Evolutionary conservation across 2,329 filamentous ascomycete genomes (phyloP).

Genomic region (Claviceps sorghi): DNA sequence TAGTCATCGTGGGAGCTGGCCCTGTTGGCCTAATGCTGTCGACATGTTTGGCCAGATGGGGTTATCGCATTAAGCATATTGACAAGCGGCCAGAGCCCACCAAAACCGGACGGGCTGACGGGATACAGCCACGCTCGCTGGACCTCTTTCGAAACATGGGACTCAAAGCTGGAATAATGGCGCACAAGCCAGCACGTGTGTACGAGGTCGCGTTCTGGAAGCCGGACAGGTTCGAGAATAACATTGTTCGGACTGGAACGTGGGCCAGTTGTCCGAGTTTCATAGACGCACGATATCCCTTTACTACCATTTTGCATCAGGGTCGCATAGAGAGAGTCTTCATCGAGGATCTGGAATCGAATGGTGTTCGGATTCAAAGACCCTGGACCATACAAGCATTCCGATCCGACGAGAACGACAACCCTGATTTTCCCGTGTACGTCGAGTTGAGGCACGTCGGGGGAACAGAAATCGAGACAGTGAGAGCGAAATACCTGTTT

Average conservation of each 20-base stretch:
- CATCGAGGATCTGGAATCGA: conserved; percentile 48
- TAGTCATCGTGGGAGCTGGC: conserved; percentile 77
- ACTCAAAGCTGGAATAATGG: conserved; percentile 77
- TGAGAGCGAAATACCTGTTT: conserved; percentile 56
- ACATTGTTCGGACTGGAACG: conserved; percentile 51
- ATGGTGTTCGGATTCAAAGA: conserved; percentile 44
- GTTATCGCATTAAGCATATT: conserved; percentile 89
- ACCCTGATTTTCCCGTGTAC: conserved; percentile 61
- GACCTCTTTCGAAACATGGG: conserved; percentile 84
- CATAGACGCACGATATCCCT: conserved; percentile 56
- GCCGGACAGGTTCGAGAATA: conserved; percentile 36
- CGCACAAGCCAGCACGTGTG: conserved; percentile 71
- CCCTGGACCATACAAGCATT: conserved; percentile 52
- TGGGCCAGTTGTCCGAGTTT: conserved; percentile 87
- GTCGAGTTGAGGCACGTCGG: conserved; percentile 67
- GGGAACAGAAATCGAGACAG: conserved; percentile 51
- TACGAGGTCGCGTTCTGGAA: conserved; percentile 68
- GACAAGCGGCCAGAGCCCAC: conserved; percentile 82
- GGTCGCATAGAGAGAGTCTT: conserved; percentile 58
- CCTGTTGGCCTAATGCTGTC: conserved; percentile 80
- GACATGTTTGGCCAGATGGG: conserved; percentile 79
- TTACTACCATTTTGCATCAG: conserved; percentile 57
- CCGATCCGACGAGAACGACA: conserved; percentile 37
- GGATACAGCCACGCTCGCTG: conserved; percentile 78
- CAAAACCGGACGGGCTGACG: conserved; percentile 72